phyloP scores from a whole-genome alignment of 495 filamentous ascomycete genomes.

The Margaritispora aquatica region DNA sequence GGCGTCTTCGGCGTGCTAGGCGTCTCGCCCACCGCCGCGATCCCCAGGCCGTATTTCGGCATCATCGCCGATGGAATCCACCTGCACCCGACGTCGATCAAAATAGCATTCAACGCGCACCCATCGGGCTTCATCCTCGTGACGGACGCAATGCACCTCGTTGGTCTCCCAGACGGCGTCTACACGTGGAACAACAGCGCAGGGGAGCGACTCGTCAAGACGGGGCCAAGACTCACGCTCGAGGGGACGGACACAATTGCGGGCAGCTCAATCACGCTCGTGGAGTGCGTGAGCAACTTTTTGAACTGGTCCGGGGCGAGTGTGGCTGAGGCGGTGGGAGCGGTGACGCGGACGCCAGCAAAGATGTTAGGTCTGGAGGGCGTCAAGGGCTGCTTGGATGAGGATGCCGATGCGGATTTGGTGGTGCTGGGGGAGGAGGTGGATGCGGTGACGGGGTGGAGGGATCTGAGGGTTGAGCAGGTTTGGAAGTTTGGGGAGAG shows the following conservation, averaged over 20 bases:
- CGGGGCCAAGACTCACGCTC: slow-evolving; percentile 56
- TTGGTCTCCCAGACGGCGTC: slow-evolving; percentile 66
- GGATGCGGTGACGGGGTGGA: slow-evolving; percentile 33
- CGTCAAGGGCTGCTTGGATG: slow-evolving; percentile 60
- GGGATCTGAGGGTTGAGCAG: slow-evolving; percentile 57
- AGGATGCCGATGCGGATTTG: slow-evolving; percentile 74
- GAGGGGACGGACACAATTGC: slow-evolving; percentile 70
- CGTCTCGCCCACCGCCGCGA: slow-evolving; percentile 32
- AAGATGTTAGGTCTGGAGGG: slow-evolving; percentile 61
- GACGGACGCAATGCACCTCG: slow-evolving; percentile 60
- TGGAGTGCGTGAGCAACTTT: slow-evolving; percentile 80
- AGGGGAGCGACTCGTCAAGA: slow-evolving; percentile 61
- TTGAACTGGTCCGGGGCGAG: slow-evolving; percentile 59
- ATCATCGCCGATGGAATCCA: slow-evolving; percentile 64
- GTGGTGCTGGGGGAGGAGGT: slow-evolving; percentile 57
- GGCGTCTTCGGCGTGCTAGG: slow-evolving; percentile 75
- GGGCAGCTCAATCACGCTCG: slow-evolving; percentile 62
- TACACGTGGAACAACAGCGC: slow-evolving; percentile 79
- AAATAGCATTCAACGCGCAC: slow-evolving; percentile 56
- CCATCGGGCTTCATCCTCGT: slow-evolving; percentile 59
- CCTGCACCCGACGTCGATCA: slow-evolving; percentile 56
- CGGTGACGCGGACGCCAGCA: slow-evolving; percentile 69
- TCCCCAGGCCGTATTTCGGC: slow-evolving; percentile 53
- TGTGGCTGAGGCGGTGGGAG: slow-evolving; percentile 57
- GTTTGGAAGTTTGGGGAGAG: slow-evolving; percentile 68